These are phyloP conservation scores for Zasmidium cellare DNA, from an alignment of 2,329 filamentous ascomycete genomes.

Conservation along the genomic window DNA sequence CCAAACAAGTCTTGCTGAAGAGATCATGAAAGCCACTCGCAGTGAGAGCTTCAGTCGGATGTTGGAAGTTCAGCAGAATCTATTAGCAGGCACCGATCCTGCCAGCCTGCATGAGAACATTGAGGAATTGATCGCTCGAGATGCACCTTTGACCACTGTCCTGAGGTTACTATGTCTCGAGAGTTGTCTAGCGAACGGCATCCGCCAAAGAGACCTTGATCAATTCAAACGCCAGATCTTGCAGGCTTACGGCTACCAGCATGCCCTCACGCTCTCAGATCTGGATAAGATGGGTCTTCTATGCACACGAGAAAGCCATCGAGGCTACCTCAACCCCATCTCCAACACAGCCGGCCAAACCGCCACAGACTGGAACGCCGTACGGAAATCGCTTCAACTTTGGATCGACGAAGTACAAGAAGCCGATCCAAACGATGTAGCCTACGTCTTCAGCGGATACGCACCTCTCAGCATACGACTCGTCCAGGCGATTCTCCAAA, in stretches of 20 bases:
- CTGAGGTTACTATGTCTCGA: constrained; percentile 87
- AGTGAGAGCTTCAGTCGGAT: constrained; percentile 85
- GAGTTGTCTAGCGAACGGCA: constrained; percentile 83
- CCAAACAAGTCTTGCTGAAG: constrained; percentile 88
- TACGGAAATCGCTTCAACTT: constrained; percentile 81
- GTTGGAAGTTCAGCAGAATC: constrained; percentile 92
- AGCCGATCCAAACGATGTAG: constrained; percentile 87
- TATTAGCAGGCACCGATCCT: constrained; percentile 86
- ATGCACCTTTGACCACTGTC: constrained; percentile 76
- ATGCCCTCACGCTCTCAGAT: constrained; percentile 82
- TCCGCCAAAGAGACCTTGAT: constrained; percentile 86
- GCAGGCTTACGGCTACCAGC: constrained; percentile 93
- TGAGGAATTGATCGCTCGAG: constrained; percentile 89
- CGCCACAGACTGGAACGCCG: constrained; percentile 75
- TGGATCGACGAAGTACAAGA: constrained; percentile 98
- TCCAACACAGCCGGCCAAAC: constrained; percentile 55
- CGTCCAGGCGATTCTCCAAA: constrained; percentile 90
- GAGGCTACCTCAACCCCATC: constrained; percentile 80
- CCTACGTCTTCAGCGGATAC: constrained; percentile 98
- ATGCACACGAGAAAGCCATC: constrained; percentile 68
- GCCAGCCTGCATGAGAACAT: constrained; percentile 86
- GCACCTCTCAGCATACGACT: constrained; percentile 88
- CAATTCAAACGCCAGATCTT: constrained; percentile 83
- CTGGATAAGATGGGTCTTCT: constrained; percentile 90
- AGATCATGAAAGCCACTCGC: constrained; percentile 90